Conservation (phyloP, 148 eudicot species). For the Vaccinium corymbosum region DNA sequence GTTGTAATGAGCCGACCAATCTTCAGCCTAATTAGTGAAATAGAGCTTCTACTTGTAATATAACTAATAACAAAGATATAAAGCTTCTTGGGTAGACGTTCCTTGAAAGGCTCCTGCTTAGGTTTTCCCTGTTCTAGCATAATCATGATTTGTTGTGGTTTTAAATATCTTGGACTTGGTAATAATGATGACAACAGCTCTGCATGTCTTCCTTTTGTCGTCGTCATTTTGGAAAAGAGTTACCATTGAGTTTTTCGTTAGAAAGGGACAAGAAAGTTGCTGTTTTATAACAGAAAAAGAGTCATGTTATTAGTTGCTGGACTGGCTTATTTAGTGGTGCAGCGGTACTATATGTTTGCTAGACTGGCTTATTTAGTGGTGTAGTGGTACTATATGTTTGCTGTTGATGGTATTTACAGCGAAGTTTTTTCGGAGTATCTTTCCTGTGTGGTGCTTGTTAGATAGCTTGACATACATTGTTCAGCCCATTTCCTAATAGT, state of each 20-base stretch:
- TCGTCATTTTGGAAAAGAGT: neutral
- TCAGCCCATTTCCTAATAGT: no score
- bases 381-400: neutral
- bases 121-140: neutral
- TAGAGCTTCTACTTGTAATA: neutral
- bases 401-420: neutral
- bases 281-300: neutral
- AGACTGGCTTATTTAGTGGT: no score
- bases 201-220: neutral
- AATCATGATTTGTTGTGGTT: neutral
- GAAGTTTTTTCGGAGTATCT: neutral
- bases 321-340: neutral
- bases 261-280: neutral
- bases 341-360: no score
- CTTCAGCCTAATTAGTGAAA: neutral
- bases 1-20: neutral
- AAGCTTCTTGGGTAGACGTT: neutral
- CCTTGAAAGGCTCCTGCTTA: neutral
- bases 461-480: no score
- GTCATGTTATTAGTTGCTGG: neutral
- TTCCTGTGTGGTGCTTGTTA: neutral
- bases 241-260: neutral
- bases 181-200: neutral
- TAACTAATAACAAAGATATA: neutral
- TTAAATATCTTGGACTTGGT: neutral